Base-by-base conservation (phyloP, 2,329 filamentous ascomycete genomes). In the Pyrenophora teres region DNA sequence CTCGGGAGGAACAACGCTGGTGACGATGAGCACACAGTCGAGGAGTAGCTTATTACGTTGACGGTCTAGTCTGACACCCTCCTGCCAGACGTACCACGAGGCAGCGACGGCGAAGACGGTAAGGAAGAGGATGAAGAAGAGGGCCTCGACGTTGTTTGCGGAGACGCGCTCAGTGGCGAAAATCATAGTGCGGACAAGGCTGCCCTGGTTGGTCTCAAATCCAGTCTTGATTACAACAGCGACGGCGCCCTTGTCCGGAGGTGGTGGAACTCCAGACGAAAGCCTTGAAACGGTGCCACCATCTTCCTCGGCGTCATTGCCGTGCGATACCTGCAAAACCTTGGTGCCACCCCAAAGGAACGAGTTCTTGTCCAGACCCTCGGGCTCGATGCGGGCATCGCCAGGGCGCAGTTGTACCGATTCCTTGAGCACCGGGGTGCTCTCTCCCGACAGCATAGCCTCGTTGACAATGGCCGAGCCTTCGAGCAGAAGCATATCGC, bases 81-180 rank as follows among this genome's bases (percentile, higher is more conserved):
- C 93, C 56, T 92, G 86, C 94, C 94, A 99, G 53, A 99, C 94
- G 74, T 99, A 99, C 92, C 94, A 97, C 10, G 94, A 96, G 45
- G 94, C 94, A 49, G 94, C 95, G 72, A 99, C 85, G 65, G 95
- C 95, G 77, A 99, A 99, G 65, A 97, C 84, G 47, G 96, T 84
- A 23, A 99, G 83, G 82, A 99, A 99, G 53, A 99, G 82, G 62
- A 99, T 99, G 79, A 99, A 99, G 55, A 96, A 82, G n/a, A 99
- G 79, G 1, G 94, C 94, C 76, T 99, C 94, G 38, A 87, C 87
- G 69, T 99, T 97, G 78, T 97, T 97, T 64, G 94, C 94, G n/a
- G 93, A 97, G 19, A 99, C 93, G 61, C 93, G 91, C 76, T 99
- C 94, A 1, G 94, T 99, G 1, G 95, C 97, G 79, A 96, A 99